Conservation (phyloP, 768 basidiomycete genomes). For the Wakefieldia striispora region DNA sequence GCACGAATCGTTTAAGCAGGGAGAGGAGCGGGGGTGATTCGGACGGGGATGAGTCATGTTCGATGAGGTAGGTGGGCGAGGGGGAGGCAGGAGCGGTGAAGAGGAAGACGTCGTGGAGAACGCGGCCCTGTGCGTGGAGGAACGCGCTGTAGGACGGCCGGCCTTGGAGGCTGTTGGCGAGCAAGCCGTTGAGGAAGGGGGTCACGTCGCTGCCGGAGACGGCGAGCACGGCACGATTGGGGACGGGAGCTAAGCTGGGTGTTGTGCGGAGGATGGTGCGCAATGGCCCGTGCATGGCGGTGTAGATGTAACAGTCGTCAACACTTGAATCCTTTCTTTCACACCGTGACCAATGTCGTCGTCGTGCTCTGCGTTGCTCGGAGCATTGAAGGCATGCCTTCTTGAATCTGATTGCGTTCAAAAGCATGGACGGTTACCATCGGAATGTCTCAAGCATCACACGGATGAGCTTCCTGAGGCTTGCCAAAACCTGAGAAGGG, state of each 20-base stretch:
- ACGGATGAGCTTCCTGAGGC: slow-evolving; percentile 73
- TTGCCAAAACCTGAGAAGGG: slow-evolving; percentile 75
- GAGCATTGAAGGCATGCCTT: slow-evolving; percentile 80
- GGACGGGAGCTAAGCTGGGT: slow-evolving; percentile 59
- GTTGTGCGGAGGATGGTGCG: slow-evolving; percentile 45
- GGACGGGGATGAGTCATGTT: slow-evolving; percentile 63
- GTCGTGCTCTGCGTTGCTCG: slow-evolving; percentile 73
- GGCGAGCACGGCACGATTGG: slow-evolving; percentile 66
- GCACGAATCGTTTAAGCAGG: slow-evolving; percentile 79
- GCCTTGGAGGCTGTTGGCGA: slow-evolving; percentile 51
- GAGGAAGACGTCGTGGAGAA: slow-evolving; percentile 87
- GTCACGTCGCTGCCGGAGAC: slow-evolving; percentile 78
- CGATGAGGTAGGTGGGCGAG: slow-evolving; percentile 60
- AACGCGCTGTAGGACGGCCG: slow-evolving; percentile 66
- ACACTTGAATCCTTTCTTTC: neutral
- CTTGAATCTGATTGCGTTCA: slow-evolving; percentile 85
- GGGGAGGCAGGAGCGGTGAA: slow-evolving; percentile 56
- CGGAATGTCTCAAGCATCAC: slow-evolving; percentile 80
- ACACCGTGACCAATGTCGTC: slow-evolving; percentile 50
- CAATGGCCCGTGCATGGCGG: slow-evolving; percentile 27
- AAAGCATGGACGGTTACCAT: slow-evolving; percentile 75
- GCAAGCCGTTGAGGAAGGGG: slow-evolving; percentile 79
- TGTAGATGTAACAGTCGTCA: slow-evolving; percentile 9
- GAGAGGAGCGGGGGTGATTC: slow-evolving; percentile 59
- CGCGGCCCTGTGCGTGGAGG: slow-evolving; percentile 83